Evolutionary conservation across 1,284 basidiomycete genomes (phyloP).

Genomic region (Microbotryomycetes sp.): DNA sequence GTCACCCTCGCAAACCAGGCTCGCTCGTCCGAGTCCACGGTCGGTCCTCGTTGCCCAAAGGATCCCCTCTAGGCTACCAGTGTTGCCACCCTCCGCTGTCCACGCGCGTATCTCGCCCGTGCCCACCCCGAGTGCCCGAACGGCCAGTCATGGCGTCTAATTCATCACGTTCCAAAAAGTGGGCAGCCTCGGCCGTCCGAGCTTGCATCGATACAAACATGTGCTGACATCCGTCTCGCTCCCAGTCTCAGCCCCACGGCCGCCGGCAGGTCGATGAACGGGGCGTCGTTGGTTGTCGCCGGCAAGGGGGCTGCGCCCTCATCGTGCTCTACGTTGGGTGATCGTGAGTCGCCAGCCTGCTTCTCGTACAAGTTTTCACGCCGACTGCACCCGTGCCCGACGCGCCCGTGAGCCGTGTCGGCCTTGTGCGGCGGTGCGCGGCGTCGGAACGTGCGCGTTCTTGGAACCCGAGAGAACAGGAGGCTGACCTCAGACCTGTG

Average conservation of each 20-base stretch:
- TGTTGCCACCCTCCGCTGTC: background rate
- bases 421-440: background rate
- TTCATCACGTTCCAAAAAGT: background rate
- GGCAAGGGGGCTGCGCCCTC: background rate
- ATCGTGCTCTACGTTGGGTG: constrained; percentile 2
- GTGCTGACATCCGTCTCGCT: too few species aligned
- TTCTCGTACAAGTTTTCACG: too few species aligned
- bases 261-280: background rate
- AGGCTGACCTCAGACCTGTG: background rate
- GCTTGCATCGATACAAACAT: background rate
- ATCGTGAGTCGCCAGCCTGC: background rate
- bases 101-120: background rate
- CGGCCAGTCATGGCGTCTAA: background rate
- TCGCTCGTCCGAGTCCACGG: background rate
- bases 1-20: background rate
- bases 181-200: background rate
- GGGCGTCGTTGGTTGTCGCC: background rate
- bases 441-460: background rate
- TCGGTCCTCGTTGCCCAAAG: background rate
- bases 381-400: too few species aligned
- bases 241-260: constrained; percentile 5
- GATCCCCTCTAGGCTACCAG: background rate
- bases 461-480: too few species aligned
- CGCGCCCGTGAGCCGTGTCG: too few species aligned
- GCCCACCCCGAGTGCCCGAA: background rate